Conservation (phyloP, 2,329 filamentous ascomycete species). For the Raffaelea ambrosiae region DNA sequence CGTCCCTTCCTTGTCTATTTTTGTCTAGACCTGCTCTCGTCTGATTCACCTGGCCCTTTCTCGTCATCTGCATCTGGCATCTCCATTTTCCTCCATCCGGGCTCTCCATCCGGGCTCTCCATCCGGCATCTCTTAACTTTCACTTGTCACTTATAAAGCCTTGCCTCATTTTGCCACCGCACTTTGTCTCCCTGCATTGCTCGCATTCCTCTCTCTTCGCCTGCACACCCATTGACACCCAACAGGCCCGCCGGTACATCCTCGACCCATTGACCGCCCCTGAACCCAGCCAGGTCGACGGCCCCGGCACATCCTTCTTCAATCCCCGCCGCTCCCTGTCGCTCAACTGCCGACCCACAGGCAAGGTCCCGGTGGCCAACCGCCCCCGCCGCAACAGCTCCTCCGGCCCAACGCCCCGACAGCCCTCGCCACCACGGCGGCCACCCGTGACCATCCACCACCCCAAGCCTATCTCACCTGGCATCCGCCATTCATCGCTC, state of each 20-base stretch:
- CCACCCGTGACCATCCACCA: conserved; percentile 33
- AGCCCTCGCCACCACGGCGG: conserved; percentile 40
- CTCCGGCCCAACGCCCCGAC: conserved; percentile 41
- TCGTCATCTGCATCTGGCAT: too few relatives aligned
- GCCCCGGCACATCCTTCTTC: conserved; percentile 51
- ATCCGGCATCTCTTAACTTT: too few relatives aligned
- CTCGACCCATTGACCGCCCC: conserved; percentile 62
- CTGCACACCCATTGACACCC: too few relatives aligned
- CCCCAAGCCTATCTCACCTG: conserved; percentile 31
- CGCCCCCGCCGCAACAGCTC: conserved; percentile 11
- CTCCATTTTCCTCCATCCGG: too few relatives aligned
- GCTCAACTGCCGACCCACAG: conserved; percentile 9
- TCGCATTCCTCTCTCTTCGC: not conserved
- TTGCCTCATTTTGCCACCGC: not conserved
- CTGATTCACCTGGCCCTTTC: too few relatives aligned
- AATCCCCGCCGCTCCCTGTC: conserved; percentile 18
- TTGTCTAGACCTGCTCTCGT: not conserved
- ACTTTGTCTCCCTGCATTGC: not conserved
- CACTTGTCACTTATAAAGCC: not conserved
- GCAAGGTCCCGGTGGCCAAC: conserved; percentile 10
- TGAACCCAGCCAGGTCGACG: conserved; percentile 59
- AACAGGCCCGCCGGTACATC: conserved; percentile 56
- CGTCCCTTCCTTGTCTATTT: too few relatives aligned
- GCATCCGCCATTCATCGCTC: conserved; percentile 20
- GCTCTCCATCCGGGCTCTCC: too few relatives aligned